Base-by-base conservation (phyloP, 257 asterid species). In the Gentiana dahurica region DNA sequence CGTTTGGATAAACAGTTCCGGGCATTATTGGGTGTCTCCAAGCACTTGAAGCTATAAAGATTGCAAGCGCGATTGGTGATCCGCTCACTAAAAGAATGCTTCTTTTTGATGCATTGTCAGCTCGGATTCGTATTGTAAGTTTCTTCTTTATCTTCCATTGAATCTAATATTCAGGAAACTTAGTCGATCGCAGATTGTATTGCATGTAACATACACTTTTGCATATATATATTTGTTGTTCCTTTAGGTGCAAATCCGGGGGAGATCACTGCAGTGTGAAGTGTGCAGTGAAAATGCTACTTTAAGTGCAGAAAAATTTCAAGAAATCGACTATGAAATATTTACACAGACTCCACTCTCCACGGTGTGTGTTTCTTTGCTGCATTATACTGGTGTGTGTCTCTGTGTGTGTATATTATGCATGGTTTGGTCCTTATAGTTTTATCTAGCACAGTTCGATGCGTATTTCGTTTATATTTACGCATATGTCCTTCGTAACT, bases 21-120 rank as follows among this genome's bases (percentile, higher is more conserved):
- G 97, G 95, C 50, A 54, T 92, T 69, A 81, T 92, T 77, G 97
- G 98, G 60, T 88, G 95, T 60, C 90, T 92, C 58, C 97, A 92
- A 73, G 98, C 97, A 63, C 75, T 88, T 62, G 97, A 92, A 76
- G 95, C 97, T 46, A 83, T 92, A 56, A 92, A 92, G 75, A 76
- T 92, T 77, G 88, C 89, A 43, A 73, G 82, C 72, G 79, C 48
- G 50, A 69, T 92, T 68, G 98, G 98, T 61, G 95, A 92, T 54
- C 90, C 97, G 60, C 89, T 92, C 70, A 83, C 98, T 34, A 89
- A 85, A 60, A 74, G 94, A 63, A 88, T 92, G 98, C 76, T 68
- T 49, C 82, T 90, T 34, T 71, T 90, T 36, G 98, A 90, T 74
- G 95, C 98, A 38, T 75, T 87, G 15, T 76, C 91, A 60, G 81